These are phyloP conservation scores for Sistotremastrum suecicum DNA, from an alignment of 768 basidiomycete genomes.

Conservation along the genomic window DNA sequence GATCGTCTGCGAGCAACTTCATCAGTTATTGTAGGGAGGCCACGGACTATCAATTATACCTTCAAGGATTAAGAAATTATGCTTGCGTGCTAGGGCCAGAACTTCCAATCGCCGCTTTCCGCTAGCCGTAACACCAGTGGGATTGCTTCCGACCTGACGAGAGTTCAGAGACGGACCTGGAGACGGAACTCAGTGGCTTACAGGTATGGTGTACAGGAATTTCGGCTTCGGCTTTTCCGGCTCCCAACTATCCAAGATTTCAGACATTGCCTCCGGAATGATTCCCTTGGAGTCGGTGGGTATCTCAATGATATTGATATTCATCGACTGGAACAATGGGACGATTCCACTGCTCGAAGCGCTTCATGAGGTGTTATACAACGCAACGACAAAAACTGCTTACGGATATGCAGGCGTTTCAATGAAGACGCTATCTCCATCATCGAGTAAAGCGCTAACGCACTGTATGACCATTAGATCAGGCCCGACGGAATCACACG, in stretches of 20 bases:
- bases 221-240: conserved; percentile 24
- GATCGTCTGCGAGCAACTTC: conserved; percentile 13
- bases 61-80: conserved; percentile 34
- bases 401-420: conserved; percentile 27
- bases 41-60: conserved; percentile 13
- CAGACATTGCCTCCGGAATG: conserved; percentile 18
- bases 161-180: background rate
- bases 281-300: conserved; percentile 26
- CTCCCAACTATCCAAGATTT: conserved; percentile 24
- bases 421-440: conserved; percentile 31
- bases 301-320: conserved; percentile 16
- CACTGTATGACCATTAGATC: conserved; percentile 13
- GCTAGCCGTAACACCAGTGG: conserved; percentile 26
- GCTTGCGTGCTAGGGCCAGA: conserved; percentile 24
- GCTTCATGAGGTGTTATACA: background rate
- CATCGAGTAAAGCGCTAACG: conserved; percentile 27
- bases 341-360: conserved; percentile 11
- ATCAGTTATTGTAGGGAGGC: conserved; percentile 10
- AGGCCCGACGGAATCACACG: background rate
- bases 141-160: conserved; percentile 24
- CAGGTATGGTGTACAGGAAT: conserved; percentile 25
- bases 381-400: background rate
- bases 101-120: conserved; percentile 20
- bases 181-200: background rate
- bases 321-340: conserved; percentile 11